Conservation (phyloP, 768 basidiomycete species). For the Mycena floridula region DNA sequence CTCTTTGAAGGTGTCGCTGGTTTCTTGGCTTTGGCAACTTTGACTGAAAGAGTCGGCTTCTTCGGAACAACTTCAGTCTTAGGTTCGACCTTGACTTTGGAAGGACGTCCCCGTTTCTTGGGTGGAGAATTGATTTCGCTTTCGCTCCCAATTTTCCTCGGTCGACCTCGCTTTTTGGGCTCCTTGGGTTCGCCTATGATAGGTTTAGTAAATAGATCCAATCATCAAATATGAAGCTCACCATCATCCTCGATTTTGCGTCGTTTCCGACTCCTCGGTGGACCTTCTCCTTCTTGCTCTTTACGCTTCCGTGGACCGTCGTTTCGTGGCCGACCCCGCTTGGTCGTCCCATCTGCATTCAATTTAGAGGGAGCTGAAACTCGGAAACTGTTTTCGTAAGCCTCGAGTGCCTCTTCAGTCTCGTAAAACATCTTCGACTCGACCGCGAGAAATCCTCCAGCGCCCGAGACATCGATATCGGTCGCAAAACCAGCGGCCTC, state of each 20-base stretch:
- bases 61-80: not conserved
- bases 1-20: not conserved
- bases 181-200: not conserved
- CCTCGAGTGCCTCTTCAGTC: slow-evolving; percentile 35
- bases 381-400: slow-evolving; percentile 17
- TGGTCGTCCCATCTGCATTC: slow-evolving; percentile 43
- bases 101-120: slow-evolving; percentile 29
- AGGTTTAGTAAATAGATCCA: too few species aligned
- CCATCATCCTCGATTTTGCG: not conserved
- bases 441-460: slow-evolving; percentile 48
- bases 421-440: slow-evolving; percentile 51
- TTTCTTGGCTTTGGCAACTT: not conserved
- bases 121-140: slow-evolving; percentile 9
- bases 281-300: slow-evolving; percentile 10
- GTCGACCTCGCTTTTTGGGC: slow-evolving; percentile 33
- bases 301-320: slow-evolving; percentile 5
- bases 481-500: slow-evolving; percentile 31
- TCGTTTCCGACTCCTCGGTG: slow-evolving; percentile 6
- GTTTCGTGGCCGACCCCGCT: slow-evolving; percentile 51
- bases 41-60: not conserved
- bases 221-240: too few species aligned
- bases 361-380: slow-evolving; percentile 32
- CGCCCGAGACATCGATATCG: slow-evolving; percentile 41
- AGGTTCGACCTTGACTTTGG: slow-evolving; percentile 17
- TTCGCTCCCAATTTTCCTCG: slow-evolving; percentile 10